phyloP scores from a whole-genome alignment of 768 basidiomycete genomes.

The Lentinula edodes region DNA sequence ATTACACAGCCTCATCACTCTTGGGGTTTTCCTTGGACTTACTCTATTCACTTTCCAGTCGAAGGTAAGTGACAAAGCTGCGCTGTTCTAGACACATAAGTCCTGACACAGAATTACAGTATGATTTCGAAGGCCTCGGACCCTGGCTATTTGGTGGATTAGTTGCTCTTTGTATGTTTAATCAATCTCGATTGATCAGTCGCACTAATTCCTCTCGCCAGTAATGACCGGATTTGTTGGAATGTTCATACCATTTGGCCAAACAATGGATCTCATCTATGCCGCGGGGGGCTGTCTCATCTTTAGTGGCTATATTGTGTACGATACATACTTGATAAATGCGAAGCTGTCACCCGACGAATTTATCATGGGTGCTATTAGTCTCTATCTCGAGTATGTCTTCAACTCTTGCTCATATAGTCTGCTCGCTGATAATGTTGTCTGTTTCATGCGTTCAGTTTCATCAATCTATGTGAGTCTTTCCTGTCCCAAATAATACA shows the following conservation, averaged over 20 bases:
- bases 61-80: slow-evolving; percentile 44
- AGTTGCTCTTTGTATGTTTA: slow-evolving; percentile 62
- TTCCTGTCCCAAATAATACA: background rate
- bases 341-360: slow-evolving; percentile 88
- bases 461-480: slow-evolving; percentile 80
- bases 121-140: slow-evolving; percentile 90
- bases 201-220: slow-evolving; percentile 18
- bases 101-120: slow-evolving; percentile 36
- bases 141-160: slow-evolving; percentile 87
- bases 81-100: background rate
- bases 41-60: slow-evolving; percentile 94
- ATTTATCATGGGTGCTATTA: slow-evolving; percentile 85
- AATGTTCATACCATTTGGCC: slow-evolving; percentile 81
- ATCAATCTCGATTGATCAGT: background rate
- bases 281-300: slow-evolving; percentile 74
- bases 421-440: slow-evolving; percentile 11
- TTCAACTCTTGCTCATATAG: background rate
- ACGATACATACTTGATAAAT: slow-evolving; percentile 89
- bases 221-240: slow-evolving; percentile 81
- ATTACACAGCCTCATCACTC: slow-evolving; percentile 67
- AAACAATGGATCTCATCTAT: slow-evolving; percentile 76
- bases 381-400: slow-evolving; percentile 89
- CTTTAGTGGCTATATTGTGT: slow-evolving; percentile 88
- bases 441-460: slow-evolving; percentile 35
- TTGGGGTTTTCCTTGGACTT: slow-evolving; percentile 89